Base-by-base conservation (phyloP, 306 rosid genomes). In the Casuarina glauca region DNA sequence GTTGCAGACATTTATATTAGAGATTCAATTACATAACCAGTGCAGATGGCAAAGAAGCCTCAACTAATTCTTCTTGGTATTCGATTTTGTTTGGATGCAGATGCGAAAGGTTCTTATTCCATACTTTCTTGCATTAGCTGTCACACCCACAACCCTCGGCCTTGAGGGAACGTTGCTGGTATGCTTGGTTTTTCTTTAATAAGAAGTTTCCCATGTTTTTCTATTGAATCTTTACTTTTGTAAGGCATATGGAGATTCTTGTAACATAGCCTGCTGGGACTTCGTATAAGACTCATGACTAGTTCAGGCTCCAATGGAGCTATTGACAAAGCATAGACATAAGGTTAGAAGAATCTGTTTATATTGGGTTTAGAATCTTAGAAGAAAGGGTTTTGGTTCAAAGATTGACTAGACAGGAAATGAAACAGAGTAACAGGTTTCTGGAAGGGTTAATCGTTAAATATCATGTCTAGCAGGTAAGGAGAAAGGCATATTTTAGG, bases 101-200 rank as follows among this genome's bases (percentile, higher is more conserved):
- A 88, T 88, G 90, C 88, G 84, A 73, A 76, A 50, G 35, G 88
- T 88, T 76, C 50, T 88, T 73, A 73, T 86, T 53, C 89, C 89
- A 72, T 88, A 74, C 82, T 84, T 84, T 32, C 51, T 94, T 73
- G 95, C 91, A 46, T 61, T 94, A 72, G 85, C 80, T 81, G 85
- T 89, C 76, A 88, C 88, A 1, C 92, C 92, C 74, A 51, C 85
- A 4, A 88, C 90, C 60, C 90, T 74, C 70, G 48, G 90, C 85
- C 87, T 88, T 26, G 92, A 88, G 79, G 92, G 92, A 73, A 86
- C 90, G 38, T 71, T 88, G 77, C 82, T 88, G 92, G 92, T 88
- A 84, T 52, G 79, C 75, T 68, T 42, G n/a, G 53, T 84, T 60
- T 43, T 13, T 16, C 12, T 50, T 66, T 52, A 52, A 17, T 49